Evolutionary conservation across 164 flowering plant genomes (phyloP).

Genomic region (Dillenia turbinata): DNA sequence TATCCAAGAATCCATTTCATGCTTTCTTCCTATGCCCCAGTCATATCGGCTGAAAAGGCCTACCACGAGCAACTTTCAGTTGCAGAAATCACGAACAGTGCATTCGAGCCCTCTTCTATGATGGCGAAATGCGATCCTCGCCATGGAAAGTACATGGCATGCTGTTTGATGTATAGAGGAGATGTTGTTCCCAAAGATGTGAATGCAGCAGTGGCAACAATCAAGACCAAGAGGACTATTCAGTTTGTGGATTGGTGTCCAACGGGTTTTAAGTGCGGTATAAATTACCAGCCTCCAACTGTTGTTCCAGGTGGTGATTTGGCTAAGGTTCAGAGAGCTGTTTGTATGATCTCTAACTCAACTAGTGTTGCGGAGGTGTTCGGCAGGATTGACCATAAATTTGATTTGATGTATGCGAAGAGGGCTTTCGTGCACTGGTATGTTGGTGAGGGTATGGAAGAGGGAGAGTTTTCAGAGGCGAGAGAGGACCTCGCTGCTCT

Average conservation of each 20-base stretch:
- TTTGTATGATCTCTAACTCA: conserved; percentile 63
- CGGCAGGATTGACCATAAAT: conserved; percentile 58
- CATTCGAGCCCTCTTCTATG: conserved; percentile 58
- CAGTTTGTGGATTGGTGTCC: conserved; percentile 73
- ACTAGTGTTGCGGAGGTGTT: conserved; percentile 68
- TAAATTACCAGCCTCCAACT: conserved; percentile 59
- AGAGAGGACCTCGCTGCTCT: conserved; percentile 63
- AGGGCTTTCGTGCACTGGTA: conserved; percentile 80
- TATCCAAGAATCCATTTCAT: conserved; percentile 70
- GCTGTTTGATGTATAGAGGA: conserved; percentile 67
- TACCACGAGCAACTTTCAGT: conserved; percentile 63
- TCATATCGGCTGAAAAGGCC: conserved; percentile 58
- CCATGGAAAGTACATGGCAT: conserved; percentile 72
- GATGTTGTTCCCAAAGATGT: conserved; percentile 78
- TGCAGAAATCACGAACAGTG: conserved; percentile 62
- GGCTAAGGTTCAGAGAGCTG: conserved; percentile 67
- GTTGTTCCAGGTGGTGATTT: conserved; percentile 65
- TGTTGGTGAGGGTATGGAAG: conserved; percentile 82
- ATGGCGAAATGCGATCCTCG: conserved; percentile 74
- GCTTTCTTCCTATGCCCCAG: conserved; percentile 65
- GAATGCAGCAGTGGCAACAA: conserved; percentile 62
- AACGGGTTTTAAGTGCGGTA: conserved; percentile 64
- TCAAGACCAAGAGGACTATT: conserved; percentile 66
- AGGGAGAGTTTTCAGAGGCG: conserved; percentile 72
- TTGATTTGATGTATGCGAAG: conserved; percentile 64